Conservation (phyloP, 1,284 basidiomycete species). For the Fistulinella cinereoalba region DNA sequence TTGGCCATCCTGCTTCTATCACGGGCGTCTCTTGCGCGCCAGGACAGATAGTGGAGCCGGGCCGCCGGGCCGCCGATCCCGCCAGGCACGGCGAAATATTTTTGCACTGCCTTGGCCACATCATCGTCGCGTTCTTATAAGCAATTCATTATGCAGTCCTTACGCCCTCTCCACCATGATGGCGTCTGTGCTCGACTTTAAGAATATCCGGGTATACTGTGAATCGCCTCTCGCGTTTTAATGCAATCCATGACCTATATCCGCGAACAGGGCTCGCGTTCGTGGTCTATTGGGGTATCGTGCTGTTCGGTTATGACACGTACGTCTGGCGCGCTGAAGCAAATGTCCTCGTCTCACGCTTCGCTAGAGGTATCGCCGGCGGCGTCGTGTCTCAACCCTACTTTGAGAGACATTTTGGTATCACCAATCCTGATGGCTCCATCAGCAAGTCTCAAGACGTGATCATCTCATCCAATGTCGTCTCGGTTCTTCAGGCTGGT, state of each 20-base stretch:
- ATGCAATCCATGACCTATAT: slow-evolving; percentile 1
- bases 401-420: slow-evolving; percentile 63
- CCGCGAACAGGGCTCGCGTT: slow-evolving; percentile 60
- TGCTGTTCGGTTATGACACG: slow-evolving; percentile 78
- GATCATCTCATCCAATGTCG: slow-evolving; percentile 60
- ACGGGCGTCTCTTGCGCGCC: no score
- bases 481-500: slow-evolving; percentile 76
- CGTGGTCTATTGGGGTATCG: slow-evolving; percentile 74
- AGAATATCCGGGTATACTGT: slow-evolving; percentile 63
- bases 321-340: slow-evolving; percentile 39
- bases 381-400: slow-evolving; percentile 62
- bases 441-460: slow-evolving; percentile 38
- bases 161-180: no score
- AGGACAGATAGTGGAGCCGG: background rate
- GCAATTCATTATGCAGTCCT: no score
- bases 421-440: slow-evolving; percentile 42
- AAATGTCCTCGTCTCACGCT: background rate
- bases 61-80: background rate
- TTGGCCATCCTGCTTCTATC: no score
- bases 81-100: background rate
- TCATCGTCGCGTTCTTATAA: no score
- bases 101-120: no score
- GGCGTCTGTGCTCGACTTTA: slow-evolving; percentile 32
- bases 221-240: background rate
- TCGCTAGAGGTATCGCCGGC: slow-evolving; percentile 52